Percentiles rank a stretch among this genome's conserved stretches.
These are phyloP conservation scores for Guadua angustifolia DNA, from an alignment of 176 grass and related monocot genomes.

Conservation along the genomic window DNA sequence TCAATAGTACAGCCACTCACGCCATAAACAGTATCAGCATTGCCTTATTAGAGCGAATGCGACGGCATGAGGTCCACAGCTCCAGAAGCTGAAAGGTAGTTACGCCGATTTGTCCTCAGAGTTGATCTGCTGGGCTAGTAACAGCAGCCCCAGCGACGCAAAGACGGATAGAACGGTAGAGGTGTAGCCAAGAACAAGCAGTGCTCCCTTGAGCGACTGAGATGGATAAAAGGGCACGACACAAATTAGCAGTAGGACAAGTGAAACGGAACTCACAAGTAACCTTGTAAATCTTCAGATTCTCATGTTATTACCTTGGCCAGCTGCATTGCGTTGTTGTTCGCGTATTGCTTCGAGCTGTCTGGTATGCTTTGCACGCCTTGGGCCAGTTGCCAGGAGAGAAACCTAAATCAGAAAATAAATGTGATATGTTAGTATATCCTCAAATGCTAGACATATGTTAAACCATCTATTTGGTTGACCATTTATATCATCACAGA, in stretches of 20 bases:
- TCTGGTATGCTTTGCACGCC: constrained; percentile 74
- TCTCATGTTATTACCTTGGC: constrained; percentile 57
- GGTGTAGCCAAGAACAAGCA: constrained; percentile 69
- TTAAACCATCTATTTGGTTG: not conserved
- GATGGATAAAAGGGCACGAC: constrained; percentile 8
- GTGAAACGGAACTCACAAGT: constrained; percentile 7
- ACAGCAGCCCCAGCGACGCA: constrained; percentile 56
- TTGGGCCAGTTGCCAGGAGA: constrained; percentile 80
- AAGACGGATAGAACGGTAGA: constrained; percentile 57
- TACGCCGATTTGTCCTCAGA: constrained; percentile 62
- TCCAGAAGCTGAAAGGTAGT: not conserved
- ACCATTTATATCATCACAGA: not conserved
- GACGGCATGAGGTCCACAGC: not conserved
- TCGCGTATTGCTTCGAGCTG: constrained; percentile 58
- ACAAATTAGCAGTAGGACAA: constrained; percentile 16
- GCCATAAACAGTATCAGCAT: not conserved
- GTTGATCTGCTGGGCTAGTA: constrained; percentile 65
- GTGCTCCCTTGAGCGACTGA: constrained; percentile 73
- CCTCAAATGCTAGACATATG: not conserved
- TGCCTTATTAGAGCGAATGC: not conserved
- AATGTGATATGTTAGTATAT: not conserved
- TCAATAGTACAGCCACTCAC: not conserved
- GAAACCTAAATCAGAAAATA: constrained; percentile 47
- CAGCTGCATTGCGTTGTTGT: constrained; percentile 55
- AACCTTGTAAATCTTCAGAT: not conserved